phyloP scores from a whole-genome alignment of 192 early-diverging fungal genomes.

The Entomortierella chlamydospora region DNA sequence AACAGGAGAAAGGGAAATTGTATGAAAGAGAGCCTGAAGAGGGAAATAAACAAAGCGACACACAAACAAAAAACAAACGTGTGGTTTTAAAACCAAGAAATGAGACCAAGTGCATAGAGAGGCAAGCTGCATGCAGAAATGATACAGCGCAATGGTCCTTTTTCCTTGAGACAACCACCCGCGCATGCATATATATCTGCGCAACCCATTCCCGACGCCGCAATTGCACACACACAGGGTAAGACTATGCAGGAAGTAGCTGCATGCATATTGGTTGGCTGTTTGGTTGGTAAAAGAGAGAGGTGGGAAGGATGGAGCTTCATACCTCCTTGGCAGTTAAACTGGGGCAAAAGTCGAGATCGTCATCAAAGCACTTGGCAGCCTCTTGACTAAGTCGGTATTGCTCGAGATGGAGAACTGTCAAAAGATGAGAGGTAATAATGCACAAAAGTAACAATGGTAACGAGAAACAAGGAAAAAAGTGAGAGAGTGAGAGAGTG shows the following conservation, averaged over 20 bases:
- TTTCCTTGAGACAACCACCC: background rate
- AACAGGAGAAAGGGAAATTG: background rate
- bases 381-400: constrained; percentile 61
- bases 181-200: background rate
- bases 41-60: background rate
- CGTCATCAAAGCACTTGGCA: constrained; percentile 66
- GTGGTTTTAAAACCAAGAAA: background rate
- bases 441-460: background rate
- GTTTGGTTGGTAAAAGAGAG: too few species aligned
- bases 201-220: too few species aligned
- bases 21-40: constrained; percentile 8
- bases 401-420: constrained; percentile 57
- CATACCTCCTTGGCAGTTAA: constrained; percentile 63
- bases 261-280: too few species aligned
- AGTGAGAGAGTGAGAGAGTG: background rate
- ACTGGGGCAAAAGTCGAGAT: constrained; percentile 68
- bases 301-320: background rate
- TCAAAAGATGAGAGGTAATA: background rate
- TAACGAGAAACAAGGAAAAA: background rate
- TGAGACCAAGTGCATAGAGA: background rate
- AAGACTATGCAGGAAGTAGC: too few species aligned
- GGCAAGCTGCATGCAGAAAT: background rate
- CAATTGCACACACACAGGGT: too few species aligned
- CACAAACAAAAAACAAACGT: background rate
- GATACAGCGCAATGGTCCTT: too few species aligned